Percentiles rank a stretch among this genome's conserved stretches.
Conservation (phyloP, 2,329 filamentous ascomycete genomes). For the Nemania sp. region DNA sequence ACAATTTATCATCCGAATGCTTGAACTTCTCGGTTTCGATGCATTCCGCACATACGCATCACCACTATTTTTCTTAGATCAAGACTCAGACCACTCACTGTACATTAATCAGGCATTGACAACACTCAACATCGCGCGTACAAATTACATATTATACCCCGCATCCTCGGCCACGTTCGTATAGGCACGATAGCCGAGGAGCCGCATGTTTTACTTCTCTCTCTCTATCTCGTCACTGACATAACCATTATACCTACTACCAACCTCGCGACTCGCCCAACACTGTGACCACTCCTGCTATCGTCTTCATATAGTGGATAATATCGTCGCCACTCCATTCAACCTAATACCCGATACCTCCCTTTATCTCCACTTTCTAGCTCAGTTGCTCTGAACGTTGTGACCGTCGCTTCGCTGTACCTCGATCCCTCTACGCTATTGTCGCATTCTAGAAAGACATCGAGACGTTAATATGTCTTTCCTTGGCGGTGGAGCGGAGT, state of each 20-base stretch:
- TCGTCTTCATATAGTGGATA: not conserved
- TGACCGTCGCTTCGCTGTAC: not conserved
- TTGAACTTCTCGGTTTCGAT: not conserved
- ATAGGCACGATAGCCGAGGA: not conserved
- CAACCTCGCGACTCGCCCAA: no score
- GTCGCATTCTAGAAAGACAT: conserved; percentile 23
- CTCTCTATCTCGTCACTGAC: no score
- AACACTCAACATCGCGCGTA: no score
- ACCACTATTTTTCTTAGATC: not conserved
- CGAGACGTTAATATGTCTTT: conserved; percentile 80
- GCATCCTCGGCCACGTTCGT: not conserved
- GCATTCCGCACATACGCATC: not conserved
- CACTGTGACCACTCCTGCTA: not conserved
- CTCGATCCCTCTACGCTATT: conserved; percentile 14
- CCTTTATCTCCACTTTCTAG: not conserved
- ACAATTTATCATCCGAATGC: no score
- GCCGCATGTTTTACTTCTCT: conserved; percentile 3
- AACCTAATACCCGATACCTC: conserved; percentile 12
- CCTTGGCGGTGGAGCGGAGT: conserved; percentile 87
- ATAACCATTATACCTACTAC: no score
- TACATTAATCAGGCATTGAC: not conserved
- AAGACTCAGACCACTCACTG: not conserved
- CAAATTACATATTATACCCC: not conserved
- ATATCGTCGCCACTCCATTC: not conserved
- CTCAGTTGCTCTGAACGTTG: not conserved